Evolutionary conservation across 2,329 filamentous ascomycete genomes (phyloP).

Genomic region (Botryotinia calthae): DNA sequence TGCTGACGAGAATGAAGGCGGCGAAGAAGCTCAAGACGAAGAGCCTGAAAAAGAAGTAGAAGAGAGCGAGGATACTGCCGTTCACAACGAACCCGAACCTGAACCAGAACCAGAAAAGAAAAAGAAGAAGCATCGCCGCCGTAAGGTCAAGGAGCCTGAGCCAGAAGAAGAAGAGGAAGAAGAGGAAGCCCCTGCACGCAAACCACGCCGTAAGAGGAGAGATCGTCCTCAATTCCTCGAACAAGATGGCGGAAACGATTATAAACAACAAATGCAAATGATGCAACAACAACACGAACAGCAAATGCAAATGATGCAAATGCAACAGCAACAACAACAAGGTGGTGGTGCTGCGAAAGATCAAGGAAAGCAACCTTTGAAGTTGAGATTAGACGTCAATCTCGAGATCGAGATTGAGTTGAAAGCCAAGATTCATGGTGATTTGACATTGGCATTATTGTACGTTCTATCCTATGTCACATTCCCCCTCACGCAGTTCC

Average conservation of each 20-base stretch:
- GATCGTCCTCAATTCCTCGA: slow-evolving; percentile 21
- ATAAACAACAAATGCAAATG: slow-evolving; percentile 19
- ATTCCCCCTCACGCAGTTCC: background rate
- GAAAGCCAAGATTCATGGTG: slow-evolving; percentile 77
- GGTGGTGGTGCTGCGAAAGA: slow-evolving; percentile 18
- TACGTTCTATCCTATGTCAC: slow-evolving; percentile 22
- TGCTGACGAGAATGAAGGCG: slow-evolving; percentile 17
- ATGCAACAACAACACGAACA: slow-evolving; percentile 20
- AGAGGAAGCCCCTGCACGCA: slow-evolving; percentile 11
- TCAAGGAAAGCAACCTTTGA: slow-evolving; percentile 56
- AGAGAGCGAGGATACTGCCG: slow-evolving; percentile 18
- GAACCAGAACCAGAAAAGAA: slow-evolving; percentile 14
- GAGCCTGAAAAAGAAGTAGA: slow-evolving; percentile 10
- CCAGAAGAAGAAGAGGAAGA: slow-evolving; percentile 16
- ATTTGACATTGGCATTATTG: slow-evolving; percentile 61
- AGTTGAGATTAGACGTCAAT: slow-evolving; percentile 70
- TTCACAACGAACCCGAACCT: slow-evolving; percentile 4
- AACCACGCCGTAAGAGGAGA: slow-evolving; percentile 19
- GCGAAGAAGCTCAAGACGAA: slow-evolving; percentile 12
- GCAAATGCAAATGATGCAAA: slow-evolving; percentile 22
- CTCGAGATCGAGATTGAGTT: slow-evolving; percentile 76
- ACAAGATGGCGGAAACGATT: slow-evolving; percentile 8
- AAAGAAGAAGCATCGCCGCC: slow-evolving; percentile 14
- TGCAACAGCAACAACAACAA: slow-evolving; percentile 16
- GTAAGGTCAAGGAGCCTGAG: slow-evolving; percentile 17